Base-by-base conservation (phyloP, 805 yeast species). In the Metschnikowia kunwiensis region DNA sequence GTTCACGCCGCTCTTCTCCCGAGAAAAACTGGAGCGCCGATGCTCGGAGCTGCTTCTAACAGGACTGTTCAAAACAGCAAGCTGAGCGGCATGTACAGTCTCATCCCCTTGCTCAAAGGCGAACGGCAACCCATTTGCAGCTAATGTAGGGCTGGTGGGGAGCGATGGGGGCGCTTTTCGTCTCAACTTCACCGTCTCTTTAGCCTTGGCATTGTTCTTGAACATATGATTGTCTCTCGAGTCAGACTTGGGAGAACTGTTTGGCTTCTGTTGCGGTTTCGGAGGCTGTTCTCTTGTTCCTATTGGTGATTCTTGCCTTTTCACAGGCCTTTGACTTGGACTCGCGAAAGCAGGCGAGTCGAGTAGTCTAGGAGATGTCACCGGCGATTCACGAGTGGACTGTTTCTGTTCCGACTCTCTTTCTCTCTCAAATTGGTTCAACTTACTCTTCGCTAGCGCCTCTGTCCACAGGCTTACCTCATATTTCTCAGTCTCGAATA, bases 401-500 rank as follows among this genome's bases (percentile, higher is more conserved):
- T 12, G 24, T 16, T 32, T 25, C 19, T 22, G 18, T 8, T 40
- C 47, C 7, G 36, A 36, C 30, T 38, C 40, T 17, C 25, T 34
- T 28, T 34, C 46, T 26, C 47, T 34, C 34, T 55, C 58, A 23
- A 40, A 34, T 34, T 54, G 56, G 25, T 50, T 54, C 25, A 54
- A 36, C 27, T 56, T 56, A 14, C 55, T 34, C 30, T 33, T 43
- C 6, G 51, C 53, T 29, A 47, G 40, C 4, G 48, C 40, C 10
- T 47, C 51, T 1, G 47, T 46, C 91, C 91, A 83, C 13, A 62
- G 52, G 10, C 68, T 59, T 1, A 77, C 63, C 24, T 76, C 82
- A 25, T 53, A 57, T 36, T 68, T 72, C 26, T 75, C 75, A 8
- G 74, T 77, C 46, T 78, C 80, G 54, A 79, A 74, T 4, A 74